Percentiles rank a stretch among this genome's conserved stretches.
Conservation (phyloP, 257 asterid genomes). For the Capsicum rhomboideum region DNA sequence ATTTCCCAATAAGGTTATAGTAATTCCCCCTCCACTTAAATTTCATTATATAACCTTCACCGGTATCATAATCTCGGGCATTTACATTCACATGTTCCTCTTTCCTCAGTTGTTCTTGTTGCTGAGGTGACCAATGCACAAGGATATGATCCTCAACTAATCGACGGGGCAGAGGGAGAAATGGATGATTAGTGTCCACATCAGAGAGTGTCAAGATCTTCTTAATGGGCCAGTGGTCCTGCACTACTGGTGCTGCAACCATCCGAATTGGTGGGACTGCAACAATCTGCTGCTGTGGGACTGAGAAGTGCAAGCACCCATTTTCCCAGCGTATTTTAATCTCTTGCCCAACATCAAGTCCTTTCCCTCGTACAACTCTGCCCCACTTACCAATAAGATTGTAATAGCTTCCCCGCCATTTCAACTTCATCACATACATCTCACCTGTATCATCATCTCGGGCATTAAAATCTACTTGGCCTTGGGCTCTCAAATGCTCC, state of each 20-base stretch:
- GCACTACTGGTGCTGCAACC: conserved; percentile 35
- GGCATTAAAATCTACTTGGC: conserved; percentile 59
- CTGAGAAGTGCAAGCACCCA: conserved; percentile 74
- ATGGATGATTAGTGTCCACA: conserved; percentile 76
- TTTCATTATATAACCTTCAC: conserved; percentile 65
- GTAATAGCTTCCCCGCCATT: conserved; percentile 81
- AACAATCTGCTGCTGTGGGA: conserved; percentile 58
- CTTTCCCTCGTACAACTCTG: conserved; percentile 62
- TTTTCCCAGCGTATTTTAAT: conserved; percentile 59
- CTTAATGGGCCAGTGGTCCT: conserved; percentile 75
- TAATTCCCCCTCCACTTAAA: conserved; percentile 73
- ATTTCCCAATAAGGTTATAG: conserved; percentile 66
- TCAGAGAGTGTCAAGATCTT: conserved; percentile 67
- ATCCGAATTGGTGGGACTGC: conserved; percentile 38
- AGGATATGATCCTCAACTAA: conserved; percentile 77
- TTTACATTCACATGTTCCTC: conserved; percentile 67
- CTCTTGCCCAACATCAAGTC: conserved; percentile 78
- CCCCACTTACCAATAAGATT: conserved; percentile 86
- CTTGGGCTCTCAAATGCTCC: conserved; percentile 44
- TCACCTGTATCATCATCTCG: conserved; percentile 76
- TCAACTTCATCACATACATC: conserved; percentile 53
- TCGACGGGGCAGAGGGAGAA: conserved; percentile 74
- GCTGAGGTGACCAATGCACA: conserved; percentile 59
- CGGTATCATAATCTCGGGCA: conserved; percentile 67
- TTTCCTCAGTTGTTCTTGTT: conserved; percentile 54